Evolutionary conservation across 2,329 filamentous ascomycete genomes (phyloP).

Genomic region (Zymoseptoria passerinii): DNA sequence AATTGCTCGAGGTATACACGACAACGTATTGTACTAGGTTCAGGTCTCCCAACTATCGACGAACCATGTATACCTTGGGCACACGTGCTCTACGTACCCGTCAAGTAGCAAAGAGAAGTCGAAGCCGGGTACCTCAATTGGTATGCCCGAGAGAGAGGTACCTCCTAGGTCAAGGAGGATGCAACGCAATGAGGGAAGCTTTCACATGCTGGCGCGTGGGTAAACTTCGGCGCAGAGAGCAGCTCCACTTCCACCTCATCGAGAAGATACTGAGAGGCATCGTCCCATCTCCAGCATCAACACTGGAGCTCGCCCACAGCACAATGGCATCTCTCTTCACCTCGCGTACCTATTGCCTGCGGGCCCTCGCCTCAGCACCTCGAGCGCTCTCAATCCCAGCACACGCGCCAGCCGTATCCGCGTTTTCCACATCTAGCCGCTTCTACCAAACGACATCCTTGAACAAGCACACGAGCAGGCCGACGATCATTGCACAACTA

Average conservation of each 20-base stretch:
- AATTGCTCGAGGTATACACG: no score
- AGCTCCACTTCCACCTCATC: neutral
- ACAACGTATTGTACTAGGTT: no score
- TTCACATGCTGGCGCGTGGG: neutral
- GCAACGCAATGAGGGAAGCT: neutral
- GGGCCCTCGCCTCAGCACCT: neutral
- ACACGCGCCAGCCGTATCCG: neutral
- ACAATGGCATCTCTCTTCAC: slow-evolving; percentile 9
- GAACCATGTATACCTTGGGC: no score
- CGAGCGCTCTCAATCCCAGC: slow-evolving; percentile 2
- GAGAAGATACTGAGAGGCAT: neutral
- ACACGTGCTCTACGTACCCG: no score
- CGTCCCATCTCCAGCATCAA: neutral
- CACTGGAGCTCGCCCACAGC: neutral
- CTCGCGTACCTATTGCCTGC: slow-evolving; percentile 7
- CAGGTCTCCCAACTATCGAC: no score
- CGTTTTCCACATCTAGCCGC: slow-evolving; percentile 4
- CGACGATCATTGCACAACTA: slow-evolving; percentile 2
- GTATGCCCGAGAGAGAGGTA: no score
- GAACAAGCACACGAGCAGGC: neutral
- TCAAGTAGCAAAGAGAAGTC: no score
- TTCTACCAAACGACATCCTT: slow-evolving; percentile 2
- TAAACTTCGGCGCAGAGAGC: neutral
- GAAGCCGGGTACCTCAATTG: no score
- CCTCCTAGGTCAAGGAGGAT: neutral